Evolutionary conservation across 2,329 filamentous ascomycete genomes (phyloP).

Genomic region (Cladophialophora chaetospira): DNA sequence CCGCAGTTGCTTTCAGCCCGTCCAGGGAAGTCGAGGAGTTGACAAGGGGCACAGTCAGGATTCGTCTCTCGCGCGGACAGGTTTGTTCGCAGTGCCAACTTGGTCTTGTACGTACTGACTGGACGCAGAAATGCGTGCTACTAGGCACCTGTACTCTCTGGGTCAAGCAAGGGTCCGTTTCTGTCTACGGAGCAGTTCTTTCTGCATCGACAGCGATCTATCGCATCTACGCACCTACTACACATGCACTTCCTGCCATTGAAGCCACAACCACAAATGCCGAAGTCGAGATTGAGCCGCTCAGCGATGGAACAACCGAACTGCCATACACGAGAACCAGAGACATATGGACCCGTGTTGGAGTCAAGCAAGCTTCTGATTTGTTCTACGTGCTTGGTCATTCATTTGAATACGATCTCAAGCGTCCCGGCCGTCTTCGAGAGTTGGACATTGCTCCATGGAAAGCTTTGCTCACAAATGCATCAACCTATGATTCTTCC

Average conservation of each 20-base stretch:
- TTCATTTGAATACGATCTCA: slow-evolving; percentile 23
- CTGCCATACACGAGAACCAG: slow-evolving; percentile 18
- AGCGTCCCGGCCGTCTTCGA: slow-evolving; percentile 13
- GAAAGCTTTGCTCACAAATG: slow-evolving; percentile 10
- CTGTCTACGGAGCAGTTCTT: slow-evolving; percentile 61
- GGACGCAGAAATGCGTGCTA: slow-evolving; percentile 43
- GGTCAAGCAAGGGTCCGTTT: slow-evolving; percentile 58
- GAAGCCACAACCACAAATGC: slow-evolving; percentile 32
- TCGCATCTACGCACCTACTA: slow-evolving; percentile 58
- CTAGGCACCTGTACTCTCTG: slow-evolving; percentile 61
- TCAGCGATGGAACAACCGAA: slow-evolving; percentile 14
- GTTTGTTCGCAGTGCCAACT: slow-evolving; percentile 6
- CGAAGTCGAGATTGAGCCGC: slow-evolving; percentile 26
- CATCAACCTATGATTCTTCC: neutral
- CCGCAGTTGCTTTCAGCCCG: slow-evolving; percentile 27
- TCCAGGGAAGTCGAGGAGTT: slow-evolving; percentile 27
- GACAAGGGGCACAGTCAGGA: slow-evolving; percentile 21
- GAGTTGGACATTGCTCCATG: slow-evolving; percentile 18
- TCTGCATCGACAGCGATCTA: slow-evolving; percentile 47
- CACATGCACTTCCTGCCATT: slow-evolving; percentile 59
- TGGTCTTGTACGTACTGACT: slow-evolving; percentile 2
- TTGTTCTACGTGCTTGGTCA: slow-evolving; percentile 27
- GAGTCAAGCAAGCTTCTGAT: neutral
- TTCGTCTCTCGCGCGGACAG: slow-evolving; percentile 29
- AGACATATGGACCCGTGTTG: slow-evolving; percentile 17